phyloP scores from a whole-genome alignment of 139 green algal species.

The Axilococcus clingmanii region DNA sequence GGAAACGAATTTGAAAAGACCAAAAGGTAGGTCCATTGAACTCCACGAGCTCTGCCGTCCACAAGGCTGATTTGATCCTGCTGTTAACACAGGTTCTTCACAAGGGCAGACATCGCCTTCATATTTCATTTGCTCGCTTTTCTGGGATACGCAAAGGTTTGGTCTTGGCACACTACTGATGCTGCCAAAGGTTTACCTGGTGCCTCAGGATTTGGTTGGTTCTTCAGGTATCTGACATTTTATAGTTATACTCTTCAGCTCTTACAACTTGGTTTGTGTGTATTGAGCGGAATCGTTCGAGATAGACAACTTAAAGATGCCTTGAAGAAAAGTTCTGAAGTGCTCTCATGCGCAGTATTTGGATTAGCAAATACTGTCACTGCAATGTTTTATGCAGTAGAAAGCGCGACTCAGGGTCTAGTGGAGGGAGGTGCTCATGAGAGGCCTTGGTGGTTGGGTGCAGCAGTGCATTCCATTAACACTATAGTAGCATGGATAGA shows the following conservation, averaged over 20 bases:
- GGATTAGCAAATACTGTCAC: conserved; percentile 55
- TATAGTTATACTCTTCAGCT: conserved; percentile 57
- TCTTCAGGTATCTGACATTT: conserved; percentile 74
- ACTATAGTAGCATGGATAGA: conserved; percentile 45
- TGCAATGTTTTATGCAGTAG: conserved; percentile 55
- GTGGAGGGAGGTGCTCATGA: conserved; percentile 44
- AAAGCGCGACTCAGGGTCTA: conserved; percentile 34
- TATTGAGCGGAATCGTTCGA: conserved; percentile 17
- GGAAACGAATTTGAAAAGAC: too few relatives aligned
- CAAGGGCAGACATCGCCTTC: conserved; percentile 20
- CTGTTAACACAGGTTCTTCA: conserved; percentile 14
- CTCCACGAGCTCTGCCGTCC: background rate
- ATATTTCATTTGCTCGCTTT: conserved; percentile 27
- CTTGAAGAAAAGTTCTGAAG: conserved; percentile 24
- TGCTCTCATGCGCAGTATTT: conserved; percentile 55
- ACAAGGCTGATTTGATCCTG: background rate
- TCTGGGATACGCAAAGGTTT: conserved; percentile 35
- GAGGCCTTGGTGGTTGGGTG: conserved; percentile 47
- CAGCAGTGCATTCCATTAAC: conserved; percentile 50
- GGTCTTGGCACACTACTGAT: conserved; percentile 51
- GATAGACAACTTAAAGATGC: conserved; percentile 18
- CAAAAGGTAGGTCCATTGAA: too few relatives aligned
- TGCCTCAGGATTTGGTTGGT: conserved; percentile 60
- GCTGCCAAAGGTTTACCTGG: conserved; percentile 43
- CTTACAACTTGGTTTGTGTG: conserved; percentile 34